Conservation (phyloP, 1,139 yeast genomes). For the Yamadazyma conglobata region DNA sequence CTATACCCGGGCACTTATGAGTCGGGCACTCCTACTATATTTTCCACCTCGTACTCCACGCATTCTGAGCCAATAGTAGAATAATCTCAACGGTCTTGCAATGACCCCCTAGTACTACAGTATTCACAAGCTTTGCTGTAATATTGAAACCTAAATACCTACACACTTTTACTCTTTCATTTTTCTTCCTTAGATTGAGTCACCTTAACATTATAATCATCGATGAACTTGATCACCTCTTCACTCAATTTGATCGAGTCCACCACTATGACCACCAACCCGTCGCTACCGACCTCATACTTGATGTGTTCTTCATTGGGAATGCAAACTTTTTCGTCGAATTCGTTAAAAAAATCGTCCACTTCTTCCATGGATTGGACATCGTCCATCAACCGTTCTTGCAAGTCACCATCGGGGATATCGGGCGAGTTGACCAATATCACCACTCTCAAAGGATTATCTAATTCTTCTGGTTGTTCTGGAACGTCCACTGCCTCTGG, state of each 20-base stretch:
- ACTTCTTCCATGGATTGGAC: constrained; percentile 48
- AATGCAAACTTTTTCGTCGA: constrained; percentile 57
- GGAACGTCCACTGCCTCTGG: constrained; percentile 1
- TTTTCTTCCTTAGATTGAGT: not conserved
- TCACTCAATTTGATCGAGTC: constrained; percentile 31
- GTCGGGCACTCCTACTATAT: too few species aligned
- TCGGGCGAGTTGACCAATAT: constrained; percentile 37
- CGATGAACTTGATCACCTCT: constrained; percentile 35
- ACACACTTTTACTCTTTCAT: not conserved
- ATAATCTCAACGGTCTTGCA: too few species aligned
- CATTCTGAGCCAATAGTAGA: too few species aligned
- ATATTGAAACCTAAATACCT: too few species aligned
- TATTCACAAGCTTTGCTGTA: too few species aligned
- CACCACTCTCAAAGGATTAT: constrained; percentile 42
- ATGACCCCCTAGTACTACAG: too few species aligned
- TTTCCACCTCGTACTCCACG: too few species aligned
- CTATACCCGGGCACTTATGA: too few species aligned
- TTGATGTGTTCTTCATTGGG: constrained; percentile 68
- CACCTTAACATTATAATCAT: constrained; percentile 23
- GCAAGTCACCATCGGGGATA: constrained; percentile 41
- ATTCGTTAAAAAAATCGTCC: constrained; percentile 58
- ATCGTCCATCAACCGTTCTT: constrained; percentile 44
- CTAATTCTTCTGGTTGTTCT: constrained; percentile 28
- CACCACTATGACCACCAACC: constrained; percentile 60
- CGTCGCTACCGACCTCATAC: constrained; percentile 72